Percentiles rank a stretch among this genome's conserved stretches.
These are phyloP conservation scores for Gaeumannomyces sp. DNA, from an alignment of 2,329 filamentous ascomycete genomes.

Conservation along the genomic window DNA sequence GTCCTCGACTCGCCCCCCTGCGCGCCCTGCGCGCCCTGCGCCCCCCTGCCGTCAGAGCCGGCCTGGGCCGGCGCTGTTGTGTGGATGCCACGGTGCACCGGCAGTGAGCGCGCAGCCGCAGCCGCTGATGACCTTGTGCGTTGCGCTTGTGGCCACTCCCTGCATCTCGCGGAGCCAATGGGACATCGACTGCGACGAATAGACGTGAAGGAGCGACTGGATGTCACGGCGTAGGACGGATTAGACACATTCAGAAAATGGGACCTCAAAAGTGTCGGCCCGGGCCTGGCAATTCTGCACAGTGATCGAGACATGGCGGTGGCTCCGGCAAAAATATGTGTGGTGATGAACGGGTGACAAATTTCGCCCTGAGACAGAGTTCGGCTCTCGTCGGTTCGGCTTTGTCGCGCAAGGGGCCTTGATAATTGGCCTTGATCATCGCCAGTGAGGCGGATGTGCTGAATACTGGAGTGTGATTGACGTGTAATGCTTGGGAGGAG, in stretches of 20 bases:
- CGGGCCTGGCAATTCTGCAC: background rate
- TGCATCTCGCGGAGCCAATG: background rate
- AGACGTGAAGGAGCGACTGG: background rate
- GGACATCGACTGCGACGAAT: too few species aligned
- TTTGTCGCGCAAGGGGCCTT: background rate
- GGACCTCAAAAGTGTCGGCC: background rate
- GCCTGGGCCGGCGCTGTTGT: background rate
- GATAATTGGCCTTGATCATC: too few species aligned
- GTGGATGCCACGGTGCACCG: background rate
- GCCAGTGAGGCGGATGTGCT: too few species aligned
- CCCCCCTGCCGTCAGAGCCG: background rate
- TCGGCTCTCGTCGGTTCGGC: background rate
- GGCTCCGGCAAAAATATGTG: background rate
- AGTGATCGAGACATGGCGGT: background rate
- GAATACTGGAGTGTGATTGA: background rate
- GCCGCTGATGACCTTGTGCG: background rate
- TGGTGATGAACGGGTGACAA: background rate
- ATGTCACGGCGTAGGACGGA: background rate
- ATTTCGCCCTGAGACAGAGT: background rate
- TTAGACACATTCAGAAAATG: background rate
- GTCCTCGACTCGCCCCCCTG: constrained; percentile 24
- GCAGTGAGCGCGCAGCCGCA: too few species aligned
- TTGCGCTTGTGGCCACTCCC: background rate
- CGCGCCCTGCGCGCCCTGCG: background rate
- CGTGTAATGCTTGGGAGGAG: background rate